Base-by-base conservation (phyloP, 768 basidiomycete species). In the Kwoniella sp. region DNA sequence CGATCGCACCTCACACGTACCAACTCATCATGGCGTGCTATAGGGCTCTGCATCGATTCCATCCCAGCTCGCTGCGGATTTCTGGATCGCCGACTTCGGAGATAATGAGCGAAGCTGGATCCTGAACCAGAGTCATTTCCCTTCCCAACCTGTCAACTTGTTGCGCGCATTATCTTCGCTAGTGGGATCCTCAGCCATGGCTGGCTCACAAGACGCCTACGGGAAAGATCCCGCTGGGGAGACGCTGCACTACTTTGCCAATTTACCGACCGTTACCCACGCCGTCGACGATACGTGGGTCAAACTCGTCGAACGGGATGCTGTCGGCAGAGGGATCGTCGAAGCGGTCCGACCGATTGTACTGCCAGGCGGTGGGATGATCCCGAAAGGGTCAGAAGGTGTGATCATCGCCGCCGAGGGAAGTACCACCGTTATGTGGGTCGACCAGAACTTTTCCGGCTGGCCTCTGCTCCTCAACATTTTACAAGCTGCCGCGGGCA, bases 381-480 rank as follows among this genome's bases (percentile, higher is more conserved):
- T 95, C 4, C 84, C 85, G 20, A 77, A 81, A 5, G 80, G 81
- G 19, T 83, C 86, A 1, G 72, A 77, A 1, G 90, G 88, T 2
- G 80, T 81, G 7, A 77, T 90, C 19, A 77, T 92, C 28, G 88
- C 83, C 57, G 56, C 54, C 6, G 54, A 58, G 1, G 80, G 80
- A 3, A 82, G 81, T 1, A 86, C 82, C 15, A 75, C 85, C 19
- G 84, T 86, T 5, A 79, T 80, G 17, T 95, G 91, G 91, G 79
- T 84, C 56, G 84, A 86, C 58, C 78, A 83, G 38, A 39, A 60
- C 52, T 84, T 89, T 65, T 88, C 86, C 6, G 89, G 87, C 2
- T 95, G 91, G 91, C 85, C 82, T 58, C 70, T 93, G 12, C 74
- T 93, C 5, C 71, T 89, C n/a, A 89, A 90, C 60, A 76, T 92